Base-by-base conservation (phyloP, 805 yeast genomes). In the Komagataella kurtzmanii region DNA sequence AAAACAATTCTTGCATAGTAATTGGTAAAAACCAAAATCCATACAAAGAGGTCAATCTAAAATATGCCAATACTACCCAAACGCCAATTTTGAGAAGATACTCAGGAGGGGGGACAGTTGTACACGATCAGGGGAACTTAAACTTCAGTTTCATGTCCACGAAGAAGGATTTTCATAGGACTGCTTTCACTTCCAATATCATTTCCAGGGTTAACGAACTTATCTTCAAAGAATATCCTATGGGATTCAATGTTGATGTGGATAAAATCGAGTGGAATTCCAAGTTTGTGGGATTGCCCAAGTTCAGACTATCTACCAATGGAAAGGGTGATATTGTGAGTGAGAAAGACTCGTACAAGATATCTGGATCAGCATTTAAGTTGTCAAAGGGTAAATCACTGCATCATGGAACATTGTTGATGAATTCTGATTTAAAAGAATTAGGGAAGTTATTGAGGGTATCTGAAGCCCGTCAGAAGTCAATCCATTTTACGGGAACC, bases 31-130 rank as follows among this genome's bases (percentile, higher is more conserved):
- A 93, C 61, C 99, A 93, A 65, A 93, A 89, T 56, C 95, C 97
- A 2, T 91, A 91, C 88, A 78, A 81, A 53, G 99, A 93, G 62
- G 75, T 81, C 45, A 85, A 87, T 58, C 52, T 93, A 2, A 73
- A 79, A 0, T 60, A 79, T 12, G 67, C 86, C 4, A 67, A 73
- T 3, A 57, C 69, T 0, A 63, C 76, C 3, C 69, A 69, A 2
- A 73, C 87, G 23, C 91, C 95, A 0, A 61, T 90, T 6, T 62
- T 93, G 5, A 71, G 99, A 57, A 71, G 99, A 52, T 70, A 76
- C 49, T 83, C 93, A 7, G 99, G 99, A 0, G 99, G 99, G 1
- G 99, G 99, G 0, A 81, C 97, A 0, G 99, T 93, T 1, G 96
- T 89, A 8, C 99, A 93, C 63, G 99, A 91, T 65, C 56, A 73